Base-by-base conservation (phyloP, 306 rosid genomes). In the Gynostemma pentaphyllum region DNA sequence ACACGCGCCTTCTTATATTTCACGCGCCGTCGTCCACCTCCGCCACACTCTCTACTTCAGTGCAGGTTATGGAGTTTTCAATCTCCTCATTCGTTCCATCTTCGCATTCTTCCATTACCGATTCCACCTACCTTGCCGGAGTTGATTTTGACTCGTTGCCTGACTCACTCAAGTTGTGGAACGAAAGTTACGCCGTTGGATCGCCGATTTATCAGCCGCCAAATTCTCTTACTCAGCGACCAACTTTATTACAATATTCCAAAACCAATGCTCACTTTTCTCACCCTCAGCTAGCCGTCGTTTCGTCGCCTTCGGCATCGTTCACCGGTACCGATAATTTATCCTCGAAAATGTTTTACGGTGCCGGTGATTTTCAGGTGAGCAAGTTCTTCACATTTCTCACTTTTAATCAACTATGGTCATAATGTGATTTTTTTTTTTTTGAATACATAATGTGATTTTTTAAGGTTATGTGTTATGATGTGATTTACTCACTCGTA, bases 351-450 rank as follows among this genome's bases (percentile, higher is more conserved):
- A 80, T 77, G 78, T 83, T 74, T 55, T 82, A 65, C 68, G 83
- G 90, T 23, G 53, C 95, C 13, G 90, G 83, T 4, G 90, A 86
- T 60, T 72, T 88, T 26, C 95, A 85, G 86, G 95, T 79, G 50
- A 59, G 36, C n/a, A n/a, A n/a, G n/a, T n/a, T n/a, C n/a, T n/a
- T n/a, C n/a, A n/a, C n/a, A n/a, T n/a, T n/a, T n/a, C n/a, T n/a
- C n/a, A n/a, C n/a, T n/a, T n/a, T n/a, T n/a, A n/a, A n/a, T n/a
- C n/a, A n/a, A n/a, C n/a, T n/a, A n/a, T n/a, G n/a, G n/a, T n/a
- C n/a, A n/a, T n/a, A n/a, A n/a, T n/a, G n/a, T n/a, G n/a, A n/a
- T n/a, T n/a, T n/a, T n/a, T n/a, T n/a, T n/a, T n/a, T n/a, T n/a
- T n/a, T n/a, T n/a, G n/a, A n/a, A n/a, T n/a, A n/a, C n/a, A n/a